Evolutionary conservation across 106 monocot species (phyloP), one percentile per base, ranked within the genome.

Genomic region (Phalaenopsis equestris): DNA sequence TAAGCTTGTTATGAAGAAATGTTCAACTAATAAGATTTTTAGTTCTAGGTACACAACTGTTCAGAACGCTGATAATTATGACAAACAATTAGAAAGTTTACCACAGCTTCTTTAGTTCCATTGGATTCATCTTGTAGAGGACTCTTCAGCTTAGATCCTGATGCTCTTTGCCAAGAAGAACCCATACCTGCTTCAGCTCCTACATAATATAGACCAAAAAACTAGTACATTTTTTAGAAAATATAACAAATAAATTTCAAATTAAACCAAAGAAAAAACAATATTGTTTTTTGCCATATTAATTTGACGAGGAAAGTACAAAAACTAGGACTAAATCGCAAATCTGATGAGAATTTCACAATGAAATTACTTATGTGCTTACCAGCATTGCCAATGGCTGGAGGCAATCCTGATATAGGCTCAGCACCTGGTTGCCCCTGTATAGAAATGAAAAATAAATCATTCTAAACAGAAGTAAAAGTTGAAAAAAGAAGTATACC

Each of bases 61-160:
- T 3, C 52, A 52, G 12, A 52, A 52, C 14, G 1, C 52, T 52
- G 12, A 14, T 52, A 52, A 52, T 52, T 52, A 52, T 52, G 52
- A 2, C 2, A 52, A 52, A 52, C 1, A 8, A 52, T 12, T 12
- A 52, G 1, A 74, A 74, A 75, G 80, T 90, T 84, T 85, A 99
- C 98, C 90, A 90, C 43, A 70, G 86, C 91, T 74, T 99, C 95
- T 84, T 91, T 94, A 0, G 89, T 41, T 37, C 76, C 76, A 64
- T 76, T 21, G 58, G 84, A 81, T 79, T 94, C 98, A 84, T 84
- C 85, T 81, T 56, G 80, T 23, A 90, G 78, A 43, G 93, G 91
- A 48, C 43, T 90, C 83, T 99, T 99, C 73, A 93, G 88, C 85
- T 93, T 99, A 38, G 87, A 89, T 41, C 75, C 81, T 41, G 93